phyloP scores from a whole-genome alignment of 1,284 basidiomycete genomes.

The Wolfiporia cocos region DNA sequence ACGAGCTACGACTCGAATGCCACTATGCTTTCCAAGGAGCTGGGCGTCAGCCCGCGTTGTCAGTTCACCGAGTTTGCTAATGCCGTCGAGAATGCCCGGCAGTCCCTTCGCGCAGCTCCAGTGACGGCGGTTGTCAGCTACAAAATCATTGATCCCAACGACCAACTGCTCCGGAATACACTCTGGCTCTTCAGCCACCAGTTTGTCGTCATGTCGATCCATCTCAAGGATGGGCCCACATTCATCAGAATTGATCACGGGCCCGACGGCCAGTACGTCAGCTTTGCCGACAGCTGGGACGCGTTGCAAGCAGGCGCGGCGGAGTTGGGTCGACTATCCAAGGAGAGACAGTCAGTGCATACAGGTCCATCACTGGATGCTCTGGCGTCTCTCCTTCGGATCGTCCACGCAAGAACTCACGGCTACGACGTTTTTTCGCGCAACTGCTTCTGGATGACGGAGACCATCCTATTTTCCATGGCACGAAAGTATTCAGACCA shows the following conservation, averaged over 20 bases:
- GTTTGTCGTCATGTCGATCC: slow-evolving; percentile 1
- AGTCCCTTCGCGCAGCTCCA: not conserved
- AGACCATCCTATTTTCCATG: slow-evolving; percentile 1
- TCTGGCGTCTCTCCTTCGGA: slow-evolving; percentile 2
- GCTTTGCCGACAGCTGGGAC: slow-evolving; percentile 1
- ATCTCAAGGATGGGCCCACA: no score
- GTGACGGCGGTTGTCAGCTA: slow-evolving; percentile 2
- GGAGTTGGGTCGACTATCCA: not conserved
- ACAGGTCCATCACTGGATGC: slow-evolving; percentile 3
- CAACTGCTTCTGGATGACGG: slow-evolving; percentile 5
- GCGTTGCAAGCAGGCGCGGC: not conserved
- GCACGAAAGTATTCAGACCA: slow-evolving; percentile 2
- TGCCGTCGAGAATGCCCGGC: not conserved
- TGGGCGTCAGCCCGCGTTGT: no score
- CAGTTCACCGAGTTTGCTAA: slow-evolving; percentile 1
- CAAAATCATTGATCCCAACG: not conserved
- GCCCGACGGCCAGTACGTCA: not conserved
- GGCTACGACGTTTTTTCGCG: slow-evolving; percentile 3
- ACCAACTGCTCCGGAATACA: not conserved
- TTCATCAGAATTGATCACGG: not conserved
- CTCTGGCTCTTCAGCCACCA: slow-evolving; percentile 1
- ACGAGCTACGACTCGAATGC: no score
- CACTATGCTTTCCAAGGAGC: no score
- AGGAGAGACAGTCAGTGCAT: not conserved
- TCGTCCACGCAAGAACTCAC: slow-evolving; percentile 1